Conservation (phyloP, 192 early-diverging fungal species). For the Coemansia sp. region DNA sequence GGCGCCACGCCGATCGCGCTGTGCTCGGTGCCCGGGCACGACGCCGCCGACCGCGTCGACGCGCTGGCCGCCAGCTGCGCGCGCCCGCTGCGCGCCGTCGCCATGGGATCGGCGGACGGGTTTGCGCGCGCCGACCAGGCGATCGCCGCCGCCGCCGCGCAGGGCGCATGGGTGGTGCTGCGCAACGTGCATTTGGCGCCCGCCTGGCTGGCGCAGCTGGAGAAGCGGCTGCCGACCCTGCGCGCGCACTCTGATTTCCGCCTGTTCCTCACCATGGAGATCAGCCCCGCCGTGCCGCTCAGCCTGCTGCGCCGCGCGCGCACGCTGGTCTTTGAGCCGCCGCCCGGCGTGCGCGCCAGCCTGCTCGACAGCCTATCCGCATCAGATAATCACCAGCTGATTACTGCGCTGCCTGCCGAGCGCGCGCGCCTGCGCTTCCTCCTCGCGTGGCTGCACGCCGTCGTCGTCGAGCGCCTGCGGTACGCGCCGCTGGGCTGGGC, state of each 20-base stretch:
- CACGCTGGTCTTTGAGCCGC: slow-evolving; percentile 95
- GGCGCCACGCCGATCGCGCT: slow-evolving; percentile 84
- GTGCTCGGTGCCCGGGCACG: slow-evolving; percentile 92
- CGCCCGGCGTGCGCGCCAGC: slow-evolving; percentile 94
- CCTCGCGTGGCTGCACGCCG: slow-evolving; percentile 95
- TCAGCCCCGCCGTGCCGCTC: slow-evolving; percentile 93
- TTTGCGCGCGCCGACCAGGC: slow-evolving; percentile 87
- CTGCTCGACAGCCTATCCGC: slow-evolving; percentile 87
- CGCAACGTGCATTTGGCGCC: slow-evolving; percentile 99
- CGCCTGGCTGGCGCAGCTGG: slow-evolving; percentile 91
- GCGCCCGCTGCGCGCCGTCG: slow-evolving; percentile 75
- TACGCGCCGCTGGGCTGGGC: slow-evolving; percentile 99
- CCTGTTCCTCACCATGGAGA: slow-evolving; percentile 98
- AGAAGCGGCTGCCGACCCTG: slow-evolving; percentile 91
- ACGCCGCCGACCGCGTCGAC: slow-evolving; percentile 95
- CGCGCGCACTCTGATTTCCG: slow-evolving; percentile 87
- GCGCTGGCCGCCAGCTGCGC: slow-evolving; percentile 81
- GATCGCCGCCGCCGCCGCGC: slow-evolving; percentile 79
- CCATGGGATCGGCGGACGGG: slow-evolving; percentile 98
- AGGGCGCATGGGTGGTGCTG: slow-evolving; percentile 94
- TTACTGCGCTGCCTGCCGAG: too few relatives aligned
- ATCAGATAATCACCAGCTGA: too few relatives aligned
- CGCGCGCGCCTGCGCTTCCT: slow-evolving; percentile 90
- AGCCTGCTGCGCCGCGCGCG: slow-evolving; percentile 90
- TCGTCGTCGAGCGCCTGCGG: slow-evolving; percentile 94